Base-by-base conservation (phyloP, 139 green algal genomes). In the Chlorella sp. region DNA sequence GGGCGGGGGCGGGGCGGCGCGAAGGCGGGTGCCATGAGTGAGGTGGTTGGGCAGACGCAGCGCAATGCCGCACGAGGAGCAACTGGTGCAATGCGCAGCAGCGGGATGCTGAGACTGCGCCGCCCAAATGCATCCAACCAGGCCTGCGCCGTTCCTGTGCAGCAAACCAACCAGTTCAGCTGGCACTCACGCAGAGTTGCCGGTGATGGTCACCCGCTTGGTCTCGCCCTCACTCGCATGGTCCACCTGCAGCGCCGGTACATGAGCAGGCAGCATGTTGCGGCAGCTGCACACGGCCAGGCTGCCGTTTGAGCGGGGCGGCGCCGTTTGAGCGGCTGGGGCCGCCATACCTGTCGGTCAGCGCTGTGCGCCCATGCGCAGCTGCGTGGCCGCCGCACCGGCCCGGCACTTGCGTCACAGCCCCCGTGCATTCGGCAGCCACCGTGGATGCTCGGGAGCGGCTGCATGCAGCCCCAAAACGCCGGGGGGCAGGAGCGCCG, bases 121-220 rank as follows among this genome's bases (percentile, higher is more conserved):
- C 56, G 9, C 56, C 7, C 13, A 20, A 20, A 65, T 65, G 56
- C 56, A 16, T 65, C 22, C 56, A n/a, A n/a, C n/a, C n/a, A n/a
- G n/a, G n/a, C n/a, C n/a, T n/a, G 64, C 64, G 22, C 60, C 34
- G 26, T 24, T n/a, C 60, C 60, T 30, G 64, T 70, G 32, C 32
- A 1, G 30, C 64, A 38, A 1, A 24, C 17, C 17, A 17, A 56
- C 40, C 1, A 30, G 20, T 3, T 60, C 51, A 24, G 3, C 3
- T 2, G 24, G 17, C 34, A 62, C 77, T 83, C 58, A 86, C 82
- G 38, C n/a, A 24, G 38, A 46, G 43, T 76, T 82, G 44, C 92
- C 95, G 0, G 83, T 89, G 73, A 98, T 94, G 67, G 89, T 95
- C 9, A 98, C 93, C 1, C 87, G 90, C 88, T 97, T 97, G 38